Percentiles rank a stretch among this genome's conserved stretches.
These are phyloP conservation scores for Aeschynomene evenia DNA, from an alignment of 306 rosid species.

Conservation along the genomic window DNA sequence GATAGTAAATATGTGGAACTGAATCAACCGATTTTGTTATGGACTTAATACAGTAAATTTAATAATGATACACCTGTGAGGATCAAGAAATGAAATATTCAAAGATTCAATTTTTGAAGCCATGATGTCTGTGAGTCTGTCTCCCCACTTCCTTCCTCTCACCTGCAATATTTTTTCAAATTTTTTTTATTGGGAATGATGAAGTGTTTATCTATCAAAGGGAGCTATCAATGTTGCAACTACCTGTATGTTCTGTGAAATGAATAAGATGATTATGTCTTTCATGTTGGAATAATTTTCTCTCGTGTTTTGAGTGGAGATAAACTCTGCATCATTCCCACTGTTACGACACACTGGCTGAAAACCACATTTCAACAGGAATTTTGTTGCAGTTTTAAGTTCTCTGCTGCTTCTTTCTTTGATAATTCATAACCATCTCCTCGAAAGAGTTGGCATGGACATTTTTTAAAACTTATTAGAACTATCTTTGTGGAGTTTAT, in stretches of 20 bases:
- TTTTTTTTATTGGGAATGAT: too few species aligned
- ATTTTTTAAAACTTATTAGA: constrained; percentile 4
- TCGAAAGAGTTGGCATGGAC: constrained; percentile 5
- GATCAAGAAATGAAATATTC: too few species aligned
- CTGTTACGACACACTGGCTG: background rate
- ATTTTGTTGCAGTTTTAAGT: constrained; percentile 3
- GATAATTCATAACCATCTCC: constrained; percentile 4
- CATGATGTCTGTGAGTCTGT: too few species aligned
- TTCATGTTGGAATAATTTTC: background rate
- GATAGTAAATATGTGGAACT: background rate
- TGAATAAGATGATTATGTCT: background rate
- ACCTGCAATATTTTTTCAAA: too few species aligned
- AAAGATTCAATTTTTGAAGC: too few species aligned
- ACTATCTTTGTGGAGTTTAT: constrained; percentile 11
- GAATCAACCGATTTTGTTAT: background rate
- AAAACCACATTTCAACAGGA: background rate
- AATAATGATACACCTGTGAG: constrained; percentile 23
- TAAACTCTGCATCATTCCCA: background rate
- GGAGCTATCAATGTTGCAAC: background rate
- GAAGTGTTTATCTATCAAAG: constrained; percentile 2
- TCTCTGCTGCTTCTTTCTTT: background rate
- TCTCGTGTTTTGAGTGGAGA: background rate
- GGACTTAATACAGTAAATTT: constrained; percentile 11
- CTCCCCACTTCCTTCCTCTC: background rate
- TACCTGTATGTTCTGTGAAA: constrained; percentile 2